Evolutionary conservation across 768 basidiomycete species (phyloP).

Genomic region (Boletus insuetus): DNA sequence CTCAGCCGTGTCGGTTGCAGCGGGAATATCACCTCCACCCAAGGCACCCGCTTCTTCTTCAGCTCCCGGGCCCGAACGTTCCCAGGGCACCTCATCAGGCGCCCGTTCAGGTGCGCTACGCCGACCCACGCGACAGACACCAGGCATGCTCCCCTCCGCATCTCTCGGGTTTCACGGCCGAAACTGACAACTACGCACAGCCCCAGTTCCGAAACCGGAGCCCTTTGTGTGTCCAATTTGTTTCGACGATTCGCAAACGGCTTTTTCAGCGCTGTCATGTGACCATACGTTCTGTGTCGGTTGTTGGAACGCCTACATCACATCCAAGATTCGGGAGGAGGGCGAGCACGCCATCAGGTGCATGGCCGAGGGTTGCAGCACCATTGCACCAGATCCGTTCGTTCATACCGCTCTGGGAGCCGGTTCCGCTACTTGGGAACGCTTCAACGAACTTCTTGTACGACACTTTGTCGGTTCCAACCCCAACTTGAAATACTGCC

Average conservation of each 20-base stretch:
- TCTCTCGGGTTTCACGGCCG: not conserved
- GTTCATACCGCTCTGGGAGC: slow-evolving; percentile 54
- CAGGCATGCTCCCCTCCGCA: slow-evolving; percentile 11
- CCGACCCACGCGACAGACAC: slow-evolving; percentile 30
- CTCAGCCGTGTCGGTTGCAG: slow-evolving; percentile 61
- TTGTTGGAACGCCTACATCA: slow-evolving; percentile 82
- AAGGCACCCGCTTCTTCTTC: slow-evolving; percentile 22
- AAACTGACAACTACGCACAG: slow-evolving; percentile 3
- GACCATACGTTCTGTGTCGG: slow-evolving; percentile 79
- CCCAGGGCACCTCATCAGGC: slow-evolving; percentile 27
- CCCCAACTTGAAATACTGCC: slow-evolving; percentile 87
- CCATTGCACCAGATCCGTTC: slow-evolving; percentile 64
- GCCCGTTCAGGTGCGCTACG: slow-evolving; percentile 25
- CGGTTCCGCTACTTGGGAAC: slow-evolving; percentile 53
- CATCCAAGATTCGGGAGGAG: slow-evolving; percentile 80
- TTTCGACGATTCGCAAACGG: slow-evolving; percentile 73
- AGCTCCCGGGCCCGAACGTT: slow-evolving; percentile 32
- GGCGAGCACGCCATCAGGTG: slow-evolving; percentile 71
- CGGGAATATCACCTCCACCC: slow-evolving; percentile 57
- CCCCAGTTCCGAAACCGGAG: slow-evolving; percentile 33
- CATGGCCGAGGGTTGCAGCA: slow-evolving; percentile 76
- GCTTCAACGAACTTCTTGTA: slow-evolving; percentile 85
- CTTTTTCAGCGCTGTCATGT: slow-evolving; percentile 75
- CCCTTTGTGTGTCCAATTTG: slow-evolving; percentile 92
- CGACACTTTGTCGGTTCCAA: slow-evolving; percentile 89